phyloP scores from a whole-genome alignment of 805 yeast species.

The Wickerhamiella hasegawae region DNA sequence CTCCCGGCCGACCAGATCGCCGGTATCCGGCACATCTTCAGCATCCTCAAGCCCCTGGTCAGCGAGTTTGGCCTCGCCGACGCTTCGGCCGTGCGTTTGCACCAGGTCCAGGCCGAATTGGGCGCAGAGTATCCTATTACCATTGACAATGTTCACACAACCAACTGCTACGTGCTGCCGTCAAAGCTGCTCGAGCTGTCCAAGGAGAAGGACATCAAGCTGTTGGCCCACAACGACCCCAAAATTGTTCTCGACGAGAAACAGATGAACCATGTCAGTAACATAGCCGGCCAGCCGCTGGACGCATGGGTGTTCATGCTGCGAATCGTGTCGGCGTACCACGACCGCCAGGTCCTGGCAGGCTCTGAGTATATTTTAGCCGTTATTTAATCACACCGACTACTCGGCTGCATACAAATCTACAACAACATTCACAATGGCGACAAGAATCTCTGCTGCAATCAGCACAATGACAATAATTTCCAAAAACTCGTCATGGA shows the following conservation, averaged over 20 bases:
- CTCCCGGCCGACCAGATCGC: background rate
- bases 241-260: slow-evolving; percentile 10
- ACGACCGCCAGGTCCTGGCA: slow-evolving; percentile 14
- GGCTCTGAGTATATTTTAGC: slow-evolving; percentile 13
- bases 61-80: slow-evolving; percentile 4
- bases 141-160: slow-evolving; percentile 21
- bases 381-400: background rate
- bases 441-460: slow-evolving; percentile 82
- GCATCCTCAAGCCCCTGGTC: background rate
- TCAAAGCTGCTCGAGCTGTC: slow-evolving; percentile 18
- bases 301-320: slow-evolving; percentile 9
- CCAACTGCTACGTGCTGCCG: slow-evolving; percentile 24
- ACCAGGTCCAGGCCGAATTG: background rate
- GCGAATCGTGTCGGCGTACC: slow-evolving; percentile 11
- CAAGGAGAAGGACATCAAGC: slow-evolving; percentile 14
- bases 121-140: background rate
- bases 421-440: slow-evolving; percentile 54
- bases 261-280: too few species aligned
- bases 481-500: slow-evolving; percentile 79
- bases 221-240: slow-evolving; percentile 23
- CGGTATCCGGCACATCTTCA: background rate
- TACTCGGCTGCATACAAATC: slow-evolving; percentile 16
- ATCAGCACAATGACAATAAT: slow-evolving; percentile 80
- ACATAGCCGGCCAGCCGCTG: slow-evolving; percentile 1
- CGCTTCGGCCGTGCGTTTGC: slow-evolving; percentile 2